Base-by-base conservation (phyloP, 2,329 filamentous ascomycete genomes). In the Diaporthe capsici region DNA sequence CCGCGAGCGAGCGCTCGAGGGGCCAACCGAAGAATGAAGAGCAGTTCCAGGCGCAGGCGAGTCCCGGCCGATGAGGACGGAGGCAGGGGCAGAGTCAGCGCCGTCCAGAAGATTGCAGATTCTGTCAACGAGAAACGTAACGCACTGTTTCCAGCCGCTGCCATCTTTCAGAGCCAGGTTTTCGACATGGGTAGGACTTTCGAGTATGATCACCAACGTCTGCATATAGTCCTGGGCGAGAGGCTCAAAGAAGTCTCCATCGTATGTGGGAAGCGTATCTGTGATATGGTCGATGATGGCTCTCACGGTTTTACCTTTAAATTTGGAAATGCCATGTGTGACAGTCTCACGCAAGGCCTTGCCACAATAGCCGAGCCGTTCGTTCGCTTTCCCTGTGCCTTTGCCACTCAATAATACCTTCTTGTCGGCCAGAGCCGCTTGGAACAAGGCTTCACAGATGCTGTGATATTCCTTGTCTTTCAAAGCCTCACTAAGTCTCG, bases 361-460 rank as follows among this genome's bases (percentile, higher is more conserved):
- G 42, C 94, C 94, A 80, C 92, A 94, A 80, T 91, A 89, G 72
- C 90, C 88, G 15, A 99, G 87, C 37, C 93, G 90, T 3, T 86
- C 88, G 37, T 88, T 85, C 17, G 85, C 87, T 72, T 88, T 89
- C 8, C 79, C 78, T 15, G 79, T 81, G 75, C 85, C 87, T 77
- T 87, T 89, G 17, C 88, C 87, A 73, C 89, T 89, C 74, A 90
- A 88, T 78, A 91, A 94, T 25, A 84, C 82, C 13, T 91, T 87
- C 81, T 94, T 95, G 79, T 98, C 95, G 20, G 88, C 84, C 25
- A 92, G 83, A 1, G 90, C 90, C 81, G 89, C 93, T 72, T 90
- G 89, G 81, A 98, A 98, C 3, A 98, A 86, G 1, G 91, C 90
- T 80, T 98, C 95, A 79, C 95, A 94, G 58, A 98, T 92, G 76